phyloP scores from a whole-genome alignment of 441 rosid species.

The Biscutella laevigata region DNA sequence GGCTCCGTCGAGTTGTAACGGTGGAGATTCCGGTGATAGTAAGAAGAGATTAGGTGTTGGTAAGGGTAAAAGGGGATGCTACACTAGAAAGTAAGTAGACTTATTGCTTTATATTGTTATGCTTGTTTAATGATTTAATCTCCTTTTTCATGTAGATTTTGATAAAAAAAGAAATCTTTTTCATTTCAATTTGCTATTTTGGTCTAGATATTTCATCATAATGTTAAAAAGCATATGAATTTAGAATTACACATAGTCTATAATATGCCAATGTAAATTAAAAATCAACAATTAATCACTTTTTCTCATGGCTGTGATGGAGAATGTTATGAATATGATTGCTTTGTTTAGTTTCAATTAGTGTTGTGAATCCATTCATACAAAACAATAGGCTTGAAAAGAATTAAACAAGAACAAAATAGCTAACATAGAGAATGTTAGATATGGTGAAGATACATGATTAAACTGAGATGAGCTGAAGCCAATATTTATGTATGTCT shows the following conservation, averaged over 20 bases:
- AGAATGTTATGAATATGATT: constrained; percentile 14
- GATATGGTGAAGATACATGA: no score
- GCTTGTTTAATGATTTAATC: constrained; percentile 3
- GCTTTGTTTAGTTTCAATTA: not conserved
- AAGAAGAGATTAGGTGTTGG: constrained; percentile 28
- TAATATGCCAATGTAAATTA: not conserved
- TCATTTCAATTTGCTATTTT: not conserved
- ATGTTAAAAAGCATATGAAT: not conserved
- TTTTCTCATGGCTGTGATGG: not conserved
- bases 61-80: constrained; percentile 42
- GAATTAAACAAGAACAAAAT: no score
- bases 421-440: no score
- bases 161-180: not conserved
- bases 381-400: not conserved
- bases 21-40: constrained; percentile 49
- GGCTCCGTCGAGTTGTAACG: constrained; percentile 31
- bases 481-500: no score
- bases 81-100: constrained; percentile 27
- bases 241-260: not conserved
- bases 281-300: not conserved
- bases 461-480: no score
- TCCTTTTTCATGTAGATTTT: not conserved
- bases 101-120: not conserved
- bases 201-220: constrained; percentile 1
- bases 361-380: not conserved